phyloP scores from a whole-genome alignment of 2,329 filamentous ascomycete genomes.

The Aspergillus nomiae region DNA sequence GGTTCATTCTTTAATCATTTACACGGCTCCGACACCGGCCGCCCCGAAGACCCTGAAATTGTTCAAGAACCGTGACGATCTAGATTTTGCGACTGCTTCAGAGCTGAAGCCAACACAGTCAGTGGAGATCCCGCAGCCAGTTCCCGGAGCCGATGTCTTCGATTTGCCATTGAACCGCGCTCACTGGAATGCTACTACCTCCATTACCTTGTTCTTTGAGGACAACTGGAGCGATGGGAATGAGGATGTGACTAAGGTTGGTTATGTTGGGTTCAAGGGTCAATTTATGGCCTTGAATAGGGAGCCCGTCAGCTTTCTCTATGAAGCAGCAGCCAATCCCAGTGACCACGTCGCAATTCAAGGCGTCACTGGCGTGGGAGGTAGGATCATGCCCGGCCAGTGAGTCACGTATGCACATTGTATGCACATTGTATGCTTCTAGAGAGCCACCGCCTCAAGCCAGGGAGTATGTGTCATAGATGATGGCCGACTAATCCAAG shows the following conservation, averaged over 20 bases:
- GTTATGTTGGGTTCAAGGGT: constrained; percentile 89
- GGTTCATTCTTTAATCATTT: constrained; percentile 84
- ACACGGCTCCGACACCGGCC: constrained; percentile 68
- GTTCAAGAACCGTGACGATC: constrained; percentile 80
- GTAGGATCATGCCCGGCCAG: constrained; percentile 46
- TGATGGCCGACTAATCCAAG: not conserved
- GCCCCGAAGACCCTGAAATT: constrained; percentile 84
- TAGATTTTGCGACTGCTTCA: constrained; percentile 79
- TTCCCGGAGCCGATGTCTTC: constrained; percentile 65
- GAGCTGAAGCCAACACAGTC: constrained; percentile 72
- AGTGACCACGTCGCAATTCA: constrained; percentile 68
- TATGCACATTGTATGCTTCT: not conserved
- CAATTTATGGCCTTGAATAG: constrained; percentile 86
- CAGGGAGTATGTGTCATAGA: not conserved
- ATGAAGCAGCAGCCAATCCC: constrained; percentile 92
- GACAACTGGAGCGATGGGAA: constrained; percentile 85
- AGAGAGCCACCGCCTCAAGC: not conserved
- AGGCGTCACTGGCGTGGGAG: constrained; percentile 43
- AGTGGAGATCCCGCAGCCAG: constrained; percentile 74
- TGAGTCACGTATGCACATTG: constrained; percentile 22
- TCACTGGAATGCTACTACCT: constrained; percentile 82
- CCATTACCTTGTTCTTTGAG: constrained; percentile 81
- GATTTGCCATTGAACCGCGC: constrained; percentile 87
- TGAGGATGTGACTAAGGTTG: constrained; percentile 76
- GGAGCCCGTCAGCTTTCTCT: constrained; percentile 82